Evolutionary conservation across 371 early-diverging fungal genomes (phyloP).

Genomic region (Syncephalis fuscata): DNA sequence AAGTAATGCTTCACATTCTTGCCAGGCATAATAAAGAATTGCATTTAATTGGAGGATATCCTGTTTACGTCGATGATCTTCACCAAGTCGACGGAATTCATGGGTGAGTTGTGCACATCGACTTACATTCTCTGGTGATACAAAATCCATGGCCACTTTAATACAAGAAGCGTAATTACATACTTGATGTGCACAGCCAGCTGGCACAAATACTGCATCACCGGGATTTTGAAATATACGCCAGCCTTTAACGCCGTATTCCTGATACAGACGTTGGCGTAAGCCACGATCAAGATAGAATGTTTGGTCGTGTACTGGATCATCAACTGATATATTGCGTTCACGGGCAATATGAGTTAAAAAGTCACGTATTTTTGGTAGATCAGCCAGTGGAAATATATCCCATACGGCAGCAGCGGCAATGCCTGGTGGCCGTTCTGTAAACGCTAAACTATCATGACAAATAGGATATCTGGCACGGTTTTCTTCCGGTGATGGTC

Average conservation of each 20-base stretch:
- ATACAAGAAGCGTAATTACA: conserved; percentile 37
- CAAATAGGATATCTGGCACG: not conserved
- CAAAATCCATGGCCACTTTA: conserved; percentile 51
- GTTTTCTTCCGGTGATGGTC: too few species aligned
- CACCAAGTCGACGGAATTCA: conserved; percentile 4
- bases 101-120: conserved; percentile 1
- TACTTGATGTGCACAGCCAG: conserved; percentile 63
- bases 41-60: conserved; percentile 5
- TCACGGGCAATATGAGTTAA: conserved; percentile 11
- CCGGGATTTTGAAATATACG: conserved; percentile 40
- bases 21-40: conserved; percentile 5
- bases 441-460: not conserved
- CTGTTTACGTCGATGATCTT: not conserved
- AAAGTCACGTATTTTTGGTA: conserved; percentile 22
- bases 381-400: conserved; percentile 29
- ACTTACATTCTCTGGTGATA: conserved; percentile 34
- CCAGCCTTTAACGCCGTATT: conserved; percentile 22
- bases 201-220: conserved; percentile 59
- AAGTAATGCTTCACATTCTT: not conserved
- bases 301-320: conserved; percentile 45
- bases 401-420: conserved; percentile 44
- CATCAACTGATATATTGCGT: conserved; percentile 7
- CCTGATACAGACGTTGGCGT: conserved; percentile 15
- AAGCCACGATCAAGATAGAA: conserved; percentile 28
- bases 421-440: not conserved